A percentile compares a stretch with the other conserved stretches of the same genome.
These are phyloP conservation scores for Suillus brevipes DNA, from an alignment of 768 basidiomycete genomes.

Conservation along the genomic window DNA sequence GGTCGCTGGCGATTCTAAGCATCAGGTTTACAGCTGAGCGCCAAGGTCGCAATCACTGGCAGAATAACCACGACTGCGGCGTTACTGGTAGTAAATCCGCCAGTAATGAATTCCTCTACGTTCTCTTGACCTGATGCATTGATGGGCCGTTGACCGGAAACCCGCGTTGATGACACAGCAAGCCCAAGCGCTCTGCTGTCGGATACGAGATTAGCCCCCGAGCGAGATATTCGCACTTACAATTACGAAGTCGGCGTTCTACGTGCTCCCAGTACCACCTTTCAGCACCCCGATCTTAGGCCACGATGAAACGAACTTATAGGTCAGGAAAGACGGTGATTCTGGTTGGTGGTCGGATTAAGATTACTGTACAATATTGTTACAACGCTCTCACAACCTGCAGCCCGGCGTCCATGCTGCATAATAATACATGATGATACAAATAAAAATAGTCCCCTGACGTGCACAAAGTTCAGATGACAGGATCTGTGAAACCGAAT, in stretches of 20 bases:
- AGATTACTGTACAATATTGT: neutral
- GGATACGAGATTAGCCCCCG: neutral
- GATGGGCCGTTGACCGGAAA: neutral
- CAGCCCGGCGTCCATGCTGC: neutral
- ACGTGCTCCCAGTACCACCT: constrained; percentile 4
- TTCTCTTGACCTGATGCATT: constrained; percentile 7
- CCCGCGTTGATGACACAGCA: neutral
- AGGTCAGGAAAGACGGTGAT: no score
- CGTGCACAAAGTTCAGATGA: neutral
- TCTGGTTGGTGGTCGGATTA: neutral
- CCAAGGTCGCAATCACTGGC: neutral
- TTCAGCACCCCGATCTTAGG: constrained; percentile 8
- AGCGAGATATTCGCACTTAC: neutral
- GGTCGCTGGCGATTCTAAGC: neutral
- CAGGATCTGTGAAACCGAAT: neutral
- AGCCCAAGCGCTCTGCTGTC: constrained; percentile 7
- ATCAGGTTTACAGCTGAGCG: neutral
- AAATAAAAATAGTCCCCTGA: neutral
- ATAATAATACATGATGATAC: neutral
- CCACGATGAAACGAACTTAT: constrained; percentile 9
- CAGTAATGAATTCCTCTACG: neutral
- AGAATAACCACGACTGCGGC: neutral
- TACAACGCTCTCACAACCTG: neutral
- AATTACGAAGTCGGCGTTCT: neutral
- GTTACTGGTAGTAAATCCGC: constrained; percentile 3